Base-by-base conservation (phyloP, 108 stramenopile genomes). In the Cylindrotheca closterium region DNA sequence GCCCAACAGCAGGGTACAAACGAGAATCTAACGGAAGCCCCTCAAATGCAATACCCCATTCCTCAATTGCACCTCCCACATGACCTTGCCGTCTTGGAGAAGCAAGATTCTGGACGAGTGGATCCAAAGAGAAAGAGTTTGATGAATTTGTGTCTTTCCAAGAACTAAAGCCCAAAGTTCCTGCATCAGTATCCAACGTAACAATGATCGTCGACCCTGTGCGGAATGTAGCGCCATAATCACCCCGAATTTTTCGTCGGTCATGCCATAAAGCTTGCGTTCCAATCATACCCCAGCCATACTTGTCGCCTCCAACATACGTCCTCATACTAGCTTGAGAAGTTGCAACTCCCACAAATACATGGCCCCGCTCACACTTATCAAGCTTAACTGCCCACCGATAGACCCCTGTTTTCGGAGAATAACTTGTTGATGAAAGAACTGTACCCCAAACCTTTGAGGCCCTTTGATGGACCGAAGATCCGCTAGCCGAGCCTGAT, bases 201-300 rank as follows among this genome's bases (percentile, higher is more conserved):
- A 87, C 74, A 31, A 93, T 76, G 29, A 93, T 79, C 4, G 78
- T 83, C 26, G 88, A 83, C 1, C 91, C 91, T 21, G 91, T 86
- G 33, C 91, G 77, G 55, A 93, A 81, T 5, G 85, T 79, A 15
- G 84, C 58, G 7, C 91, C 91, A 61, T 89, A 93, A 47, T 93
- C 88, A 30, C 86, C 86, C 12, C 88, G 82, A 25, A 89, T 74
- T 59, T 94, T 94, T 21, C 80, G 61, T 51, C 95, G 77, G 45
- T 91, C 89, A 67, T 98, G 96, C 84, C 97, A 98, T 22, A 98
- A 78, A 12, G 98, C 96, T 73, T 95, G 91, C 18, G 97, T 97
- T 3, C 96, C 98, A 52, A 98, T 98, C 70, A 93, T 86, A 28
- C 98, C 98, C 98, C 98, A 98, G 5, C 96, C 96, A 50, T 91